Conservation (phyloP, 495 filamentous ascomycete genomes). For the Hypomontagnella monticulosa region DNA sequence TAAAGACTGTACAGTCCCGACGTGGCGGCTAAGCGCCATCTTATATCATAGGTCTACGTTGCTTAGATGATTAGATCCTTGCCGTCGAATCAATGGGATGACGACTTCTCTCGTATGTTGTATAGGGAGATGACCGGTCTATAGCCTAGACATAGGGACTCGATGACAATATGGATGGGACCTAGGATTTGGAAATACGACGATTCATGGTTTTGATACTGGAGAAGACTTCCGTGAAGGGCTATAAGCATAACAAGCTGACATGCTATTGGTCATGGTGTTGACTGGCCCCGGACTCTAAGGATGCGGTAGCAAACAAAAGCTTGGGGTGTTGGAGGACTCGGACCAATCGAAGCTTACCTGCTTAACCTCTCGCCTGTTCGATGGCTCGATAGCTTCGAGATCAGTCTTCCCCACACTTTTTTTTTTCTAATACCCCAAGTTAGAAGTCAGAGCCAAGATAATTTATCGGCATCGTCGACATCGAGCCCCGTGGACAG, state of each 20-base stretch:
- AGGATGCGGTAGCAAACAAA: constrained; percentile 35
- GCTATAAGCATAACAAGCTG: constrained; percentile 21
- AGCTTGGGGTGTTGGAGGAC: constrained; percentile 23
- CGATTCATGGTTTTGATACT: constrained; percentile 18
- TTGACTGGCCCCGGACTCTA: constrained; percentile 27
- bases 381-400: constrained; percentile 18
- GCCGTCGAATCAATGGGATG: not conserved
- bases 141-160: not conserved
- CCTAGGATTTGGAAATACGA: constrained; percentile 9
- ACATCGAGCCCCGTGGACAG: not conserved
- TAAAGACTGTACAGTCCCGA: constrained; percentile 1
- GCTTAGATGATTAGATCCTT: not conserved
- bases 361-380: constrained; percentile 17
- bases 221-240: constrained; percentile 25
- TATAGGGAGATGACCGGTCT: not conserved
- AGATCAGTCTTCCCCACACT: constrained; percentile 32
- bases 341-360: constrained; percentile 34
- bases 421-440: constrained; percentile 10
- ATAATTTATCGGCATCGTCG: constrained; percentile 19
- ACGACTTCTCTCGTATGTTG: not conserved
- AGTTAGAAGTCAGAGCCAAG: constrained; percentile 29
- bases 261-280: constrained; percentile 24
- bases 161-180: constrained; percentile 3
- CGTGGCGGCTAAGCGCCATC: constrained; percentile 18
- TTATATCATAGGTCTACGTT: not conserved